Base-by-base conservation (phyloP, 2,329 filamentous ascomycete species). In the Colletotrichum aenigma region DNA sequence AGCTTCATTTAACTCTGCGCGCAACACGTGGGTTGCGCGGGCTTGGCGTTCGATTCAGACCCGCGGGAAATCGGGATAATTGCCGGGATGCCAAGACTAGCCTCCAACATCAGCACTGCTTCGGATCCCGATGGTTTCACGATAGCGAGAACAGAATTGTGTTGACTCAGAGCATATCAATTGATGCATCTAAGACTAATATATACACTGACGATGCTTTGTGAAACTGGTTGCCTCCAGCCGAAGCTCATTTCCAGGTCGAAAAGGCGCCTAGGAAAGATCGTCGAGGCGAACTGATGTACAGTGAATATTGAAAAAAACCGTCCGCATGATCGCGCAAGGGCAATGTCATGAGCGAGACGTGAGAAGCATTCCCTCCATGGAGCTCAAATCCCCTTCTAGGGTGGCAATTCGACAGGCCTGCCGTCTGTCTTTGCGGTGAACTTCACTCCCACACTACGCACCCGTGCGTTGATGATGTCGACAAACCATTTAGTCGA, bases 201-300 rank as follows among this genome's bases (percentile, higher is more conserved):
- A 68, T 73, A 65, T 75, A 75, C 28, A 65, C 34, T 64, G 70
- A 69, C 64, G 28, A 68, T 73, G 73, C 58, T 75, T 60, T 48
- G 21, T 73, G 2, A 24, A 73, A 69, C 73, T 21, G 70, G 64
- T 65, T 73, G 64, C 64, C 73, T 65, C 73, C 43, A 73, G 64
- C 58, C 58, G 70, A 73, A 75, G 73, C 70, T 73, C 70, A 73
- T 65, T 52, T 58, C 64, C 64, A 58, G 24, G 56, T 15, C 21
- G 30, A 64, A 43, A 68, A 52, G 34, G n/a, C 3, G 62, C 56
- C 34, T 38, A 48, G 70, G 64, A 58, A 58, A 36, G 58, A 75
- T 69, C 58, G 70, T 73, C 69, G 58, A 73, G 70, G 70, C 64
- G n/a, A 69, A 68, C 43, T 24, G 48, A 69, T 73, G 34, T 75